Evolutionary conservation across 352 stramenopile genomes (phyloP).

Genomic region (Pythium folliculosum): DNA sequence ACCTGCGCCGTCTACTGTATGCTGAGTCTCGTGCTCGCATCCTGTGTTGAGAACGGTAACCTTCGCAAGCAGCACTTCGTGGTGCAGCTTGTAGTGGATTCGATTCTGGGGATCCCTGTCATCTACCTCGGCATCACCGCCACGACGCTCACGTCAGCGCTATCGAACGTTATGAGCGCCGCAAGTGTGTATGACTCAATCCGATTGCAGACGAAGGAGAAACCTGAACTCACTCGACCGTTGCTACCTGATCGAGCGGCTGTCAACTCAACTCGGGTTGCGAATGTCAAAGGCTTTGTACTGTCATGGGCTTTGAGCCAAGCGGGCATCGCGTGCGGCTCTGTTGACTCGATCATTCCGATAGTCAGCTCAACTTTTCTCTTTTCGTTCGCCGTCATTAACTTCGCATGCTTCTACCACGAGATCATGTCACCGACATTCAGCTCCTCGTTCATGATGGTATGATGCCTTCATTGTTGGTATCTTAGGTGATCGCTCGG

Average conservation of each 20-base stretch:
- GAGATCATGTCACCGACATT: constrained; percentile 46
- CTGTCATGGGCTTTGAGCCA: constrained; percentile 42
- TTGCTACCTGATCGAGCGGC: not conserved
- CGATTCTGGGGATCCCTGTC: constrained; percentile 41
- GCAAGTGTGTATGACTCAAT: constrained; percentile 13
- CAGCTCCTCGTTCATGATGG: constrained; percentile 44
- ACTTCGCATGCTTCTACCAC: constrained; percentile 59
- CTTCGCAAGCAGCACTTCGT: constrained; percentile 40
- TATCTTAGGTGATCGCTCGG: not conserved
- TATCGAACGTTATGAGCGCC: constrained; percentile 49
- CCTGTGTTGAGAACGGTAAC: constrained; percentile 31
- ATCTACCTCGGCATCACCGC: constrained; percentile 46
- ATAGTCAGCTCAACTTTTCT: constrained; percentile 47
- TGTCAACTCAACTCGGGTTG: not conserved
- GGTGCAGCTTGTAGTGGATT: constrained; percentile 48
- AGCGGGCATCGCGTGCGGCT: constrained; percentile 37
- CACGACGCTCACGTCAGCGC: constrained; percentile 46
- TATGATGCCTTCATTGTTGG: constrained; percentile 11
- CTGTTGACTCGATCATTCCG: constrained; percentile 44
- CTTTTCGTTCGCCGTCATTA: constrained; percentile 49
- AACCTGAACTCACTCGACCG: not conserved
- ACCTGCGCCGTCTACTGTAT: constrained; percentile 36
- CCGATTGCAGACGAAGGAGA: not conserved
- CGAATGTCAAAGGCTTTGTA: not conserved
- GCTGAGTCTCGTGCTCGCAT: constrained; percentile 37